Evolutionary conservation across 139 green algal genomes (phyloP), one percentile per base, ranked within the genome.

Genomic region (Volvox reticuliferus): DNA sequence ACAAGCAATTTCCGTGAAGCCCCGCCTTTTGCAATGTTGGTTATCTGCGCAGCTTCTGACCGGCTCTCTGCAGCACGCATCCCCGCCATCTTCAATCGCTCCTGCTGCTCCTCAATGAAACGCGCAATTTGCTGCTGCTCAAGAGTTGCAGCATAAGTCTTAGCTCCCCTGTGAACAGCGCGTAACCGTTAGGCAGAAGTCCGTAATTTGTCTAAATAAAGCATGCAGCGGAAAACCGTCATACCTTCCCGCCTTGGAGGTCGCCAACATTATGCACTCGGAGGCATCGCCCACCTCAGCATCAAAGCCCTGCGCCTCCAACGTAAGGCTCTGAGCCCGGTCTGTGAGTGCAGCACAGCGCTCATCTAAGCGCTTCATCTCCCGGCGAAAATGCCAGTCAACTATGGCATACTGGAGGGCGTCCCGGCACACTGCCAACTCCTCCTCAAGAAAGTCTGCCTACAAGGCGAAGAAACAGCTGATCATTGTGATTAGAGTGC

Each of bases 401-500:
- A 84, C 44, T 1, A 76, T 18, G 0, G 86, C 71, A 69, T 90
- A 84, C 21, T 90, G 86, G 12, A 90, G n/a, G 9, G 69, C 86
- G 1, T 90, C 86, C 21, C 79, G 86, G 50, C 86, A 90, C 2
- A 75, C 86, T 9, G 71, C 55, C 0, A 33, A 50, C 44, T 90
- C 86, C 5, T 90, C 73, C 12, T 90, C 86, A 73, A 90, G 26
- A 30, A 83, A 17, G 73, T 90, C 86, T 12, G 86, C 86, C 86
- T 90, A 75, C 12, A 30, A 3, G 67, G 24, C 67, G 24, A 75
- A 75, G 22, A 28, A 5, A 75, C 22, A 14, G 22, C 67, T 32
- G 22, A 75, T 75, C 22, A 26, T 5, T 32, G 24, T 75, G 67
- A 28, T 32, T 75, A 28, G 6, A 14, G 3, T 32, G 67, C 67